A percentile compares a stretch with the other conserved stretches of the same genome.
Conservation (phyloP, 2,329 filamentous ascomycete species). For the Tricladium varicosporioides region DNA sequence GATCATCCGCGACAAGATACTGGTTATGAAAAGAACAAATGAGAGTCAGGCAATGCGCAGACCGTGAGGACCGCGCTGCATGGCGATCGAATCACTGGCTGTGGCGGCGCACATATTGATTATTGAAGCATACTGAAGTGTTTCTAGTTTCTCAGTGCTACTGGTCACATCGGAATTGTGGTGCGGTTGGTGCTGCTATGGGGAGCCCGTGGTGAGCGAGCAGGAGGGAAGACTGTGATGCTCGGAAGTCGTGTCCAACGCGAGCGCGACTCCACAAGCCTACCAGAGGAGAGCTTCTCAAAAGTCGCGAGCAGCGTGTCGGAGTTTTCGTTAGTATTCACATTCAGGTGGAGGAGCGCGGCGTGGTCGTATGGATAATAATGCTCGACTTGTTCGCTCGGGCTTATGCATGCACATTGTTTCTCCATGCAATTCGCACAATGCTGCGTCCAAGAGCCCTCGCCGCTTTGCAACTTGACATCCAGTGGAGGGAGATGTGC, state of each 20-base stretch:
- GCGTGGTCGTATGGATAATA: conserved; percentile 15
- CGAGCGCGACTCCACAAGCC: background rate
- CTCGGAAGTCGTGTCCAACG: background rate
- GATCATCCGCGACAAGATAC: background rate
- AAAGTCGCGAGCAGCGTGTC: background rate
- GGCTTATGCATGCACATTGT: conserved; percentile 31
- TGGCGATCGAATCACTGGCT: conserved; percentile 2
- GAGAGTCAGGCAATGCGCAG: background rate
- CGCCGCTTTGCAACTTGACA: conserved; percentile 3
- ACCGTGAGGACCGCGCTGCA: background rate
- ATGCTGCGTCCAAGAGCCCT: conserved; percentile 1
- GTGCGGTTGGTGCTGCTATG: background rate
- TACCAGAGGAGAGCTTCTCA: background rate
- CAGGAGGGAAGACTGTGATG: too few relatives aligned
- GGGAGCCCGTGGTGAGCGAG: background rate
- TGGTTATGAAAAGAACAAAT: conserved; percentile 1
- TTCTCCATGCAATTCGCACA: conserved; percentile 7
- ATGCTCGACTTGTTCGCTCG: conserved; percentile 17
- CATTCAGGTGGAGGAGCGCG: background rate
- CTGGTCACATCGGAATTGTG: background rate
- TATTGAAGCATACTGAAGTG: background rate
- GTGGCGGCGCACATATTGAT: conserved; percentile 4
- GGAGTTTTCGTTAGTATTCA: conserved; percentile 1
- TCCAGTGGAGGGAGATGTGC: background rate
- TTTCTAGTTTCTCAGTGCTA: background rate